These are phyloP conservation scores for Amanita fuliginea DNA, from an alignment of 768 basidiomycete species.

Conservation along the genomic window DNA sequence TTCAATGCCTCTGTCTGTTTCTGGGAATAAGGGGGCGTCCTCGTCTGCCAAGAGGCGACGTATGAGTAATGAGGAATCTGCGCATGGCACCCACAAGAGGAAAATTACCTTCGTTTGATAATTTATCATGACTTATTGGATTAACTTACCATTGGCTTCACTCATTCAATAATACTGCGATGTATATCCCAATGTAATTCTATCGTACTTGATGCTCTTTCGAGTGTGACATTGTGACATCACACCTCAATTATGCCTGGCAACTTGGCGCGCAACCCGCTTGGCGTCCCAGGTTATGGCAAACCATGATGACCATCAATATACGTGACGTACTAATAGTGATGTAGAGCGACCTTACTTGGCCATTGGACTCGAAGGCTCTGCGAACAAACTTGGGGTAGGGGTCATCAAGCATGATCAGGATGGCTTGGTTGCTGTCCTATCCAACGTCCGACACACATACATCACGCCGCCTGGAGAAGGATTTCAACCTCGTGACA, in stretches of 20 bases:
- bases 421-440: slow-evolving; percentile 62
- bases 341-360: slow-evolving; percentile 52
- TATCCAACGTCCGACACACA: slow-evolving; percentile 95
- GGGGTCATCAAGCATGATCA: slow-evolving; percentile 81
- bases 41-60: slow-evolving; percentile 9
- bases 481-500: slow-evolving; percentile 93
- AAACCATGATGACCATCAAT: not conserved
- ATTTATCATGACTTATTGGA: too few relatives aligned
- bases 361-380: slow-evolving; percentile 95
- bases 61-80: slow-evolving; percentile 9
- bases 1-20: not conserved
- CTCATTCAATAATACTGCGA: not conserved
- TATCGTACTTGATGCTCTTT: not conserved
- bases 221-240: not conserved
- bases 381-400: slow-evolving; percentile 94
- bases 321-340: not conserved
- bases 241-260: not conserved
- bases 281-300: slow-evolving; percentile 25
- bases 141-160: not conserved
- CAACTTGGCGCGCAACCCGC: slow-evolving; percentile 11
- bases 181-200: not conserved
- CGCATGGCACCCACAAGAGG: not conserved
- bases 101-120: slow-evolving; percentile 3
- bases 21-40: not conserved
- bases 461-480: slow-evolving; percentile 98